Evolutionary conservation across 768 basidiomycete genomes (phyloP).

Genomic region (Mycena indigotica): DNA sequence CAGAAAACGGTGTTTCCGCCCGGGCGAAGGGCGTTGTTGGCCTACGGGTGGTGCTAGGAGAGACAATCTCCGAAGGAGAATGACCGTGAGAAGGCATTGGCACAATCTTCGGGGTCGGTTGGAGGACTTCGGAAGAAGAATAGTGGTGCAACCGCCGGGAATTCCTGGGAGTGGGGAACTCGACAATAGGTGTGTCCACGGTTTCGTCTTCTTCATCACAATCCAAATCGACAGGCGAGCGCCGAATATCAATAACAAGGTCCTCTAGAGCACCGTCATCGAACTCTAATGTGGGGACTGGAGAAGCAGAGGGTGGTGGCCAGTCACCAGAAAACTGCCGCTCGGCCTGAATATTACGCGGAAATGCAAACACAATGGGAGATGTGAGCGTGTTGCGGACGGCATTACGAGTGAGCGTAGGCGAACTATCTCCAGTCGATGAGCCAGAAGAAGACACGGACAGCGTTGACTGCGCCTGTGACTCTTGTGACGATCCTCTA

Average conservation of each 20-base stretch:
- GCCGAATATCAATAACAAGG: neutral
- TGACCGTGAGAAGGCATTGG: constrained; percentile 1
- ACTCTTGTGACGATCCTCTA: neutral
- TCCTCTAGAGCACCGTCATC: neutral
- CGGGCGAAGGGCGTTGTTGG: neutral
- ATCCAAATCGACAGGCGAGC: neutral
- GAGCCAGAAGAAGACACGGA: neutral
- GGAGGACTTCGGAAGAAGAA: neutral
- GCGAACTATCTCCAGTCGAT: no score
- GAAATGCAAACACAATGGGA: neutral
- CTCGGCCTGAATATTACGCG: neutral
- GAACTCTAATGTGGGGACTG: neutral
- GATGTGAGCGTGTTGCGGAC: neutral
- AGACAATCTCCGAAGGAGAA: neutral
- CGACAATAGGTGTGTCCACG: neutral
- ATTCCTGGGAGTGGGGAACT: neutral
- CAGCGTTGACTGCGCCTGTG: neutral
- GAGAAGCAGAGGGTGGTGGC: neutral
- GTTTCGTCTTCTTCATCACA: neutral
- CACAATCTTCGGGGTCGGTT: neutral
- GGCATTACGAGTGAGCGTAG: neutral
- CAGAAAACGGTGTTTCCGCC: neutral
- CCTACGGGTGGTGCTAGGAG: neutral
- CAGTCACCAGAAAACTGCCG: neutral
- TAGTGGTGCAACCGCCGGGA: neutral